Evolutionary conservation across 2,329 filamentous ascomycete genomes (phyloP).

Genomic region (Plectosphaerella cucumerina): DNA sequence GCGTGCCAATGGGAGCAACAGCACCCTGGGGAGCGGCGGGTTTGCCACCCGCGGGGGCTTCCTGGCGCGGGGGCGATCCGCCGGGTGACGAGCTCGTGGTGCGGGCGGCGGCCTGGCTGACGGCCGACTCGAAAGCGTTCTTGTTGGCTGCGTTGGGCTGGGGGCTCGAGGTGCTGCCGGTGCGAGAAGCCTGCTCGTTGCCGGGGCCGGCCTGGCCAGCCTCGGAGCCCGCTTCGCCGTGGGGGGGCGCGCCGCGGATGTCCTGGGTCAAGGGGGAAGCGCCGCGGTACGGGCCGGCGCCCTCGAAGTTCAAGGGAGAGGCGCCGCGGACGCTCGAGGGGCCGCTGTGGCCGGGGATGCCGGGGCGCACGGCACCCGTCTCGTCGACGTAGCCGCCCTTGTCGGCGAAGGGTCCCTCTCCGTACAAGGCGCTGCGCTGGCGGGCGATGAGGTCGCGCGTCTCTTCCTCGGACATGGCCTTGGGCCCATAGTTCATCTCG

Average conservation of each 20-base stretch:
- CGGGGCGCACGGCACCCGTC: conserved; percentile 56
- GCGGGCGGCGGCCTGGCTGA: conserved; percentile 69
- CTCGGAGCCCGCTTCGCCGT: conserved; percentile 46
- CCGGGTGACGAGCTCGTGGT: conserved; percentile 83
- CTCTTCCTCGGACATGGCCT: conserved; percentile 92
- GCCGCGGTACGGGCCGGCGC: conserved; percentile 26
- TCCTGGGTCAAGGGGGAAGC: conserved; percentile 51
- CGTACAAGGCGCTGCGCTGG: conserved; percentile 91
- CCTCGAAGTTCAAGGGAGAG: conserved; percentile 77
- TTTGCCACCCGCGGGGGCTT: conserved; percentile 50
- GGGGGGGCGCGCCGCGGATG: conserved; percentile 32
- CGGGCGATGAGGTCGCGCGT: conserved; percentile 93
- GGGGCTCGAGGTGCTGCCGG: conserved; percentile 83
- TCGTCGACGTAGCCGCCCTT: conserved; percentile 66
- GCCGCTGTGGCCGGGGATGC: conserved; percentile 62
- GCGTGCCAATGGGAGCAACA: conserved; percentile 91
- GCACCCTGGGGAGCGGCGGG: conserved; percentile 52
- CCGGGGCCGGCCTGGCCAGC: conserved; percentile 35
- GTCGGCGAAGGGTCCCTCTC: conserved; percentile 67
- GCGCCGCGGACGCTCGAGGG: conserved; percentile 65
- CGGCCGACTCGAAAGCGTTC: conserved; percentile 55
- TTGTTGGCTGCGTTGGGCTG: conserved; percentile 62
- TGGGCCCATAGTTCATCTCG: conserved; percentile 43
- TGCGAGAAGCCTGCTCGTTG: conserved; percentile 58
- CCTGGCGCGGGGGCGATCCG: conserved; percentile 70